Evolutionary conservation across 176 grass and related monocot genomes (phyloP), one percentile per base, ranked within the genome.

Genomic region (Aechmea fasciata): DNA sequence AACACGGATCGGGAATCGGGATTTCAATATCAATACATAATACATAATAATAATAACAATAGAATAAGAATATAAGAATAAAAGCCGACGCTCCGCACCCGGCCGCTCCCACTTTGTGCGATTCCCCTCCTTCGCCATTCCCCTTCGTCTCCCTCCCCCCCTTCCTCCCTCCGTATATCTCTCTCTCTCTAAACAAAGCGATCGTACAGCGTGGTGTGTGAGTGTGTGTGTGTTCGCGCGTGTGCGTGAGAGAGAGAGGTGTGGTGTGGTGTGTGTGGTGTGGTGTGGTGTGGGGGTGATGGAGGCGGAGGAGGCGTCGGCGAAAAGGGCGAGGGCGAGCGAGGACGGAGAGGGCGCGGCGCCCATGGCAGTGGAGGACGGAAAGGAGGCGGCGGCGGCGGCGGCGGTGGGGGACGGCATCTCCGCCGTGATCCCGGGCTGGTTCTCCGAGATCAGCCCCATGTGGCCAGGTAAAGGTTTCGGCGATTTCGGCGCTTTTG

Each of bases 401-500:
- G 82, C 88, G 52, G 66, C 77, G 11, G 82, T 85, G 52, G 81
- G 75, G 80, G 79, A 83, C 52, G 85, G 93, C 49, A 85, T 97
- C 84, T 97, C 93, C 51, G 82, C 93, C 41, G 84, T 97, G 49
- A 92, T 92, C 53, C 84, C 86, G 5, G 93, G 93, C 1, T 97
- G 93, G 93, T 97, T 97, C 93, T 97, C 93, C 19, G 89, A 97
- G 89, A 97, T 97, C 23, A 90, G 86, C 79, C 84, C 93, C 68
- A 85, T 97, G 93, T 97, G 93, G 93, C 89, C 93, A 53, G 92
- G 91, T 96, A 53, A 41, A 7, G 19, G 12, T n/a, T 9, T 4
- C 18, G 49, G 4, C 74, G 13, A 48, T 69, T 64, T 71, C 19
- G 15, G 11, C 7, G 24, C 24, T 29, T 52, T 12, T 13, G 47